A percentile compares a stretch with the other conserved stretches of the same genome.
Evolutionary conservation across 257 asterid species (phyloP).

Genomic region (Rehmannia glutinosa): DNA sequence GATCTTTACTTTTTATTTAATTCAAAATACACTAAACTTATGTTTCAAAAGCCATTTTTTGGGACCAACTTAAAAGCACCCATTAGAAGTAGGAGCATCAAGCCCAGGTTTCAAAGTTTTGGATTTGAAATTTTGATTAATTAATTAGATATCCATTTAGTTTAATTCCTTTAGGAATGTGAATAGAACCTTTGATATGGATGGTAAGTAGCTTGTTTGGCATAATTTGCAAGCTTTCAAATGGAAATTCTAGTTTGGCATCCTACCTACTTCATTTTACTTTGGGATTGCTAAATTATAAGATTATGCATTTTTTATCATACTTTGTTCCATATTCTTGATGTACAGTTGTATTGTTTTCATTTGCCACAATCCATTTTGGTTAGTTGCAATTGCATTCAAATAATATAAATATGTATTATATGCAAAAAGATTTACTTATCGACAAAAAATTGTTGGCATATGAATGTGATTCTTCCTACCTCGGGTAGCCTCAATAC

Average conservation of each 20-base stretch:
- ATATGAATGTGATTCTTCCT: too few species aligned
- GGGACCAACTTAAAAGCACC: neutral
- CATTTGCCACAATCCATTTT: neutral
- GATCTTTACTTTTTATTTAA: neutral
- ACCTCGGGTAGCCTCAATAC: too few species aligned
- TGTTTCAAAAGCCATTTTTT: neutral
- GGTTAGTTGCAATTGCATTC: neutral
- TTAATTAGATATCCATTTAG: conserved; percentile 3
- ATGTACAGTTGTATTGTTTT: neutral
- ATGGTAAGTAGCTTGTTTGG: neutral
- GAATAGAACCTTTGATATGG: conserved; percentile 14
- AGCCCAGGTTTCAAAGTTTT: neutral
- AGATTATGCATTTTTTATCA: neutral
- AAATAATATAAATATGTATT: too few species aligned
- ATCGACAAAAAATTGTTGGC: too few species aligned
- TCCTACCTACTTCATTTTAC: neutral
- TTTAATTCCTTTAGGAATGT: conserved; percentile 1
- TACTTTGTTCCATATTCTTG: neutral
- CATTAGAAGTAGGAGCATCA: conserved; percentile 11
- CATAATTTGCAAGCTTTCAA: neutral
- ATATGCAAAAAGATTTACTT: too few species aligned
- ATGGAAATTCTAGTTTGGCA: neutral
- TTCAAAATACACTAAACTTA: neutral
- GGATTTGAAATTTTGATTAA: neutral
- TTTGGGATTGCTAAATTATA: neutral